These are phyloP conservation scores for Candida boleticola DNA, from an alignment of 805 yeast genomes.

Conservation along the genomic window DNA sequence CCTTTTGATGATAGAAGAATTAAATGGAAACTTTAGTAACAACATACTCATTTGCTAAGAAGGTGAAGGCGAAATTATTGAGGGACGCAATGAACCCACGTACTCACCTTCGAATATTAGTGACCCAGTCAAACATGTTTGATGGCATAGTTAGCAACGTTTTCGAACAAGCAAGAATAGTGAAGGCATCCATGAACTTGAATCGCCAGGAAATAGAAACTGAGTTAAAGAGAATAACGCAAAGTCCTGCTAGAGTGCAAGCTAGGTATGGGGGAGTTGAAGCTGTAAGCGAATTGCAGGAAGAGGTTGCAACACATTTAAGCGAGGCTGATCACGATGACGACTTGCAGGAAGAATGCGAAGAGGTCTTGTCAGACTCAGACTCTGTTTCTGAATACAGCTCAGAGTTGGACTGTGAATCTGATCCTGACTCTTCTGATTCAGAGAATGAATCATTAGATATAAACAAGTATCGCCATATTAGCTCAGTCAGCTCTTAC, in stretches of 20 bases:
- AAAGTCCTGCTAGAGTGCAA: too few relatives aligned
- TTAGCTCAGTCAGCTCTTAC: too few relatives aligned
- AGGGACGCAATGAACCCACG: neutral
- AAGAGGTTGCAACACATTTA: too few relatives aligned
- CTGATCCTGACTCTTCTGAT: neutral
- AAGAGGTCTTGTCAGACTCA: too few relatives aligned
- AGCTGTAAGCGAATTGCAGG: too few relatives aligned
- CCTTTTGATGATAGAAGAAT: too few relatives aligned
- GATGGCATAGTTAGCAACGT: neutral
- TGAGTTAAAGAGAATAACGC: neutral
- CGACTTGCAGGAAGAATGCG: too few relatives aligned
- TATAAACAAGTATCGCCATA: neutral
- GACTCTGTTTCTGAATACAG: too few relatives aligned
- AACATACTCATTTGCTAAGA: neutral
- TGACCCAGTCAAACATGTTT: slow-evolving; percentile 1
- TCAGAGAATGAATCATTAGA: neutral
- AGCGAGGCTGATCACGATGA: too few relatives aligned
- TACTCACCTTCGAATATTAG: neutral
- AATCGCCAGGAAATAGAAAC: neutral
- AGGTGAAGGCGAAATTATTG: neutral
- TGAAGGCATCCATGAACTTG: neutral
- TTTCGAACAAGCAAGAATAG: neutral
- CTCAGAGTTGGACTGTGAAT: neutral
- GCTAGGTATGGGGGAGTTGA: too few relatives aligned
- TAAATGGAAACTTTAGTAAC: neutral